Conservation (phyloP, 2,329 filamentous ascomycete species). For the Xylaria sp. region DNA sequence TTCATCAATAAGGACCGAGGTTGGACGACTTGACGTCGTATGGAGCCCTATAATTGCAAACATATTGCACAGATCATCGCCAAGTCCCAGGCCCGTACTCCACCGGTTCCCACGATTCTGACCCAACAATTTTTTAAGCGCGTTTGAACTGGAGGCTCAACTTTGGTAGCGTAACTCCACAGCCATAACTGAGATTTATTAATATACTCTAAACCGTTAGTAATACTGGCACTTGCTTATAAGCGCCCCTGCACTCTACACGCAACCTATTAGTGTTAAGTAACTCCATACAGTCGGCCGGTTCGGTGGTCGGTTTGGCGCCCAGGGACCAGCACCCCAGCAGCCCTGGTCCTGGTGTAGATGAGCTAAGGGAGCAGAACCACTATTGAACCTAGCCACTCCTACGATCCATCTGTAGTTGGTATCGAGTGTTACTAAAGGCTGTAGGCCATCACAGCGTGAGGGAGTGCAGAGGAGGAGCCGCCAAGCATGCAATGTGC, state of each 20-base stretch:
- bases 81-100: not conserved
- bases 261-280: too few species aligned
- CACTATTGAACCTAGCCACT: too few species aligned
- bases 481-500: not conserved
- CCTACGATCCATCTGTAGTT: too few species aligned
- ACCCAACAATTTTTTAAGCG: not conserved
- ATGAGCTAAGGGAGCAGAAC: too few species aligned
- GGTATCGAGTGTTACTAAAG: not conserved
- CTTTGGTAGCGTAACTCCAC: not conserved
- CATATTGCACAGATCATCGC: not conserved
- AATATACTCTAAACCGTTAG: not conserved
- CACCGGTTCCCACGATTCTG: not conserved
- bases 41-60: not conserved
- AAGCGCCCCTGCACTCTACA: not conserved
- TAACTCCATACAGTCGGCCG: too few species aligned
- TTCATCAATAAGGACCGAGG: not conserved
- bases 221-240: not conserved
- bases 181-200: not conserved
- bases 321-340: not conserved
- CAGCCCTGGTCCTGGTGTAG: too few species aligned
- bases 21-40: not conserved
- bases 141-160: not conserved
- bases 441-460: not conserved
- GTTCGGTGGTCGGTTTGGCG: not conserved
- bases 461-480: not conserved